Conservation (phyloP, 1,284 basidiomycete genomes). For the Apiotrichum siamense region DNA sequence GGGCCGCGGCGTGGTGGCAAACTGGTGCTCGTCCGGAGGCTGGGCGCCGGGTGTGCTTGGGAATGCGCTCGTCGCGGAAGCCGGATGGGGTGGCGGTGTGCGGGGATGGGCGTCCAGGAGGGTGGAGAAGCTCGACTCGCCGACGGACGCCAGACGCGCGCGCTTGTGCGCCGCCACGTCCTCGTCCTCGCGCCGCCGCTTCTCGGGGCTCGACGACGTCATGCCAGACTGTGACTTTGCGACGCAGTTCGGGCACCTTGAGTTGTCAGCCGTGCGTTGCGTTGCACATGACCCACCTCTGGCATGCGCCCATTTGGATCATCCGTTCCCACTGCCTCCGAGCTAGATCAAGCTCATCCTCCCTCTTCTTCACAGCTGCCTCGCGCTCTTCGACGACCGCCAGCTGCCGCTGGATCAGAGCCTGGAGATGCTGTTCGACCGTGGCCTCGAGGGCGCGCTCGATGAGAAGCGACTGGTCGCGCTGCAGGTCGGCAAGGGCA, state of each 20-base stretch:
- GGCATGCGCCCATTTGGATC: too few species aligned
- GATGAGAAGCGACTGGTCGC: neutral
- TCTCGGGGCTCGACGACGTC: neutral
- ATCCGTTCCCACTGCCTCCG: neutral
- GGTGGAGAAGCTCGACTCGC: too few species aligned
- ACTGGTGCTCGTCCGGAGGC: neutral
- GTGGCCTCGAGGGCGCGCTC: neutral
- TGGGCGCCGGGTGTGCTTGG: neutral
- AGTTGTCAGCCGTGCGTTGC: too few species aligned
- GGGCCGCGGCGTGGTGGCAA: constrained; percentile 24
- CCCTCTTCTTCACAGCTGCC: constrained; percentile 16
- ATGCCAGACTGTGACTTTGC: too few species aligned
- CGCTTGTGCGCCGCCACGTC: neutral
- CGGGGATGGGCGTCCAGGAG: neutral
- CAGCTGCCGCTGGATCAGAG: neutral
- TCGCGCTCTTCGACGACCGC: constrained; percentile 8
- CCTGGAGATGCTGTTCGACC: neutral
- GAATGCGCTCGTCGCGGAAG: too few species aligned
- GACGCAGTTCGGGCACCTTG: too few species aligned
- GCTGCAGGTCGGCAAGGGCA: neutral
- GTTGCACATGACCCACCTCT: too few species aligned
- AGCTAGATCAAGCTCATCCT: constrained; percentile 11
- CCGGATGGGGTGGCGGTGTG: neutral
- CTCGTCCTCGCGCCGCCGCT: neutral
- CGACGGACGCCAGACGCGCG: neutral